Evolutionary conservation across 352 stramenopile species (phyloP), one percentile per base, ranked within the genome.

Genomic region (Phytophthora aleatoria): DNA sequence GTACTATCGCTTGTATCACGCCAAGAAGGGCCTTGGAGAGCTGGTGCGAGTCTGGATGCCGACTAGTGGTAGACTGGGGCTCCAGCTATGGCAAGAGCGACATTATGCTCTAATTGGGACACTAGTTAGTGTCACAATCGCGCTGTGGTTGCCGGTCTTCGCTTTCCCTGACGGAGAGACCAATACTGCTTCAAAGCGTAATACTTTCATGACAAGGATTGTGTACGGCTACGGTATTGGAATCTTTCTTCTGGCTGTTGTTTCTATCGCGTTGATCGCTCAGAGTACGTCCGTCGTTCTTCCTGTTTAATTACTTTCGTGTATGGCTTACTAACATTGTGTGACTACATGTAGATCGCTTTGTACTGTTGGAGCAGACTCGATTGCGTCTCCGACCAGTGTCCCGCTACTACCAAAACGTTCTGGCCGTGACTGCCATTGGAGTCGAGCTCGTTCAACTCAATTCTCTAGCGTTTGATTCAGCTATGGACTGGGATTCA

Each of bases 11-110:
- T 65, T 67, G 5, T 69, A 71, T 8, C 80, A 89, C 41, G 55
- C 79, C 8, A 61, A 47, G 31, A 85, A 85, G 57, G 80, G 71
- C 0, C 42, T 77, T 0, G 57, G 67, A 20, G 77, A 89, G 47
- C 58, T 89, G 3, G 54, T 79, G 9, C 75, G 75, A 26, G 73
- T 87, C 1, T 89, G 77, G 80, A 89, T 89, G 80, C 73, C 77
- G 1, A 75, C 85, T 33, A 87, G 76, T 47, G 80, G 80, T 44
- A 83, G 72, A 38, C 38, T 89, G 10, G 77, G 80, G 2, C 55
- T 87, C 8, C 56, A 44, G 7, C 49, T 87, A 5, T 89, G 78
- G 80, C 77, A 89, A 51, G 67, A 69, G 41, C 73, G 61, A 24
- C 26, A 43, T 5, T 89, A 85, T 35, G 71, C 71, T 8, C 2